Base-by-base conservation (phyloP, 2,329 filamentous ascomycete genomes). In the Claviceps pazoutovae region DNA sequence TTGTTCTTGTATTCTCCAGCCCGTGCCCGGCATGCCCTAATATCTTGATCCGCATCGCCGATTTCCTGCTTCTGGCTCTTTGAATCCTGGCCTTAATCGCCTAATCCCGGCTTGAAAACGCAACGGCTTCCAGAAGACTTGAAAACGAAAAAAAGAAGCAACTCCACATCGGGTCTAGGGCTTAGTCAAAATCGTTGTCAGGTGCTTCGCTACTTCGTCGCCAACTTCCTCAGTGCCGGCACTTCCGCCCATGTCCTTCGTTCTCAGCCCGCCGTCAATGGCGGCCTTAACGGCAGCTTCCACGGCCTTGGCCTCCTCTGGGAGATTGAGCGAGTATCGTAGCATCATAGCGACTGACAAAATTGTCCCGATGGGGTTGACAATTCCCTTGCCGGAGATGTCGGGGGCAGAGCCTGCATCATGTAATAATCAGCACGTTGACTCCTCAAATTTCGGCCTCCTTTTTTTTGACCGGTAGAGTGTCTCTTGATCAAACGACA, bases 291-390 rank as follows among this genome's bases (percentile, higher is more conserved):
- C 89, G 3, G 90, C 89, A 54, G 82, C 76, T 71, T 96, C 89
- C 56, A 96, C 80, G 48, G 83, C 80, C 55, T 79, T 76, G 37
- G 90, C 86, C 68, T 96, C 84, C 49, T 80, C 75, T 34, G 85
- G 82, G 58, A 90, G 79, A 62, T 82, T 81, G 54, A 97, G 79
- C 14, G 89, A 95, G 75, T 96, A 97, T 64, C 88, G 84, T 62
- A 96, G 78, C 84, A 98, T 87, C 89, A 97, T 95, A 62, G 88
- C 88, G 14, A 95, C 78, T 13, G 89, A 95, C 44, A 97, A 79
- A 57, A 97, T 88, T 51, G 88, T 90, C 49, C 90, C 91, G 55
- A 97, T 76, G 37, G 91, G 91, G 75, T 71, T 67, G 23, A 51
- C 49, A 43, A 86, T 74, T 41, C 81, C 81, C 63, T 84, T 76